A percentile compares a stretch with the other conserved stretches of the same genome.
phyloP scores from a whole-genome alignment of 2,329 filamentous ascomycete species.

The Pseudogymnoascus pannorum region DNA sequence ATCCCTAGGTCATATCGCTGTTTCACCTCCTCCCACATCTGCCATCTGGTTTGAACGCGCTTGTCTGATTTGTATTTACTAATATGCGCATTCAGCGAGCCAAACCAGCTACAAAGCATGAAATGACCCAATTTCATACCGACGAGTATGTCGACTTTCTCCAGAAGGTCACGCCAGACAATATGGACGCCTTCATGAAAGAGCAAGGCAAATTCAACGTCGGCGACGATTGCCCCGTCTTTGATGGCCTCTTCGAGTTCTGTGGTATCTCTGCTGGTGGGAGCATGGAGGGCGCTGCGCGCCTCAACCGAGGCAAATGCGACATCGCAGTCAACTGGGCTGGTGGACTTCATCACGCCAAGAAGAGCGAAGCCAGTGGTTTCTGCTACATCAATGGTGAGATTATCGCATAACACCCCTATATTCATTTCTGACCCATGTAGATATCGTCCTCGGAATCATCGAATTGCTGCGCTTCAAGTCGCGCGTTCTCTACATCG shows the following conservation, averaged over 20 bases:
- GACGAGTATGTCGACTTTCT: conserved; percentile 95
- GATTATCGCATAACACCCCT: conserved; percentile 29
- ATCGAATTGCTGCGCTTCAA: conserved; percentile 86
- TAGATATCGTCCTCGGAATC: conserved; percentile 93
- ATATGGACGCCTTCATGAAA: conserved; percentile 88
- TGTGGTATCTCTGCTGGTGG: conserved; percentile 91
- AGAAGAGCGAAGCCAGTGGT: conserved; percentile 90
- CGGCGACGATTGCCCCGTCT: conserved; percentile 93
- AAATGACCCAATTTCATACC: conserved; percentile 91
- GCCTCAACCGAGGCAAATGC: conserved; percentile 83
- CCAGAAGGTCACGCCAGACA: conserved; percentile 92
- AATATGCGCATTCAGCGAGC: conserved; percentile 49
- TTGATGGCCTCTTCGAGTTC: conserved; percentile 96
- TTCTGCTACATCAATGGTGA: conserved; percentile 98
- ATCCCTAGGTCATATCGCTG: not conserved
- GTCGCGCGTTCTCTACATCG: conserved; percentile 93
- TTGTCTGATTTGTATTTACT: not conserved
- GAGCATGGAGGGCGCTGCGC: conserved; percentile 86
- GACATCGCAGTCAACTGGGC: conserved; percentile 99
- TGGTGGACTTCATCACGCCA: conserved; percentile 92
- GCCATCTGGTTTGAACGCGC: not conserved
- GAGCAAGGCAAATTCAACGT: conserved; percentile 94
- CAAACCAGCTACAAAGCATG: conserved; percentile 79
- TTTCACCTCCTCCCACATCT: conserved; percentile 11
- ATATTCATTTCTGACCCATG: conserved; percentile 35